Base-by-base conservation (phyloP, 306 rosid species). In the Clitoria ternatea region DNA sequence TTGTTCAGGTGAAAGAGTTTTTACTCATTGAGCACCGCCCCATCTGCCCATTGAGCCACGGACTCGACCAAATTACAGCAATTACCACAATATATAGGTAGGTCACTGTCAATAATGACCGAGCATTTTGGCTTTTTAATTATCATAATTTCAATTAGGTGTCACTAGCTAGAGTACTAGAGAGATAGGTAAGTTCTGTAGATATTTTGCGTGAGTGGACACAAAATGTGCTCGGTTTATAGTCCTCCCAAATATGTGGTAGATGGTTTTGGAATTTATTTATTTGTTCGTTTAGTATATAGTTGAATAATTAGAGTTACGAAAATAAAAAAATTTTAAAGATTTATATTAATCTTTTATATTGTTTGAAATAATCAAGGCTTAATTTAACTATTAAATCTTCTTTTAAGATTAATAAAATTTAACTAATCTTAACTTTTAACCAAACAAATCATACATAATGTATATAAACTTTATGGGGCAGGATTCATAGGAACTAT, bases 21-120 rank as follows among this genome's bases (percentile, higher is more conserved):
- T 50, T 35, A 71, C 70, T 86, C 88, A 87, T 91, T 89, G 97
- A 90, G 92, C 94, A 83, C 90, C 88, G 75, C 64, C 88, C 89
- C 64, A 65, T 80, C 80, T 78, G 42, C 74, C 93, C 97, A 90
- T 90, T 90, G 98, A 93, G 96, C 97, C 98, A 87, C 96, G 92
- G 66, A 85, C 78, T 81, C 66, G 72, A 62, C 69, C 83, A 63
- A 80, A 73, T 56, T 73, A 85, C 84, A 75, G 79, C 81, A 80
- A 82, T 48, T 71, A 81, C 87, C 78, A 82, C 18, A 67, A 67
- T 59, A 67, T 59, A 26, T 79, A 76, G 79, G 73, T 85, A 87
- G 96, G 96, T 81, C 81, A 85, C 82, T 84, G 84, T 87, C 81
- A 76, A 74, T 68, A 42, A 79, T 78, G 80, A 1, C 75, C 78